Percentiles rank a stretch among this genome's conserved stretches.
Conservation (phyloP, 768 basidiomycete genomes). For the Mrakia hoshinonis region DNA sequence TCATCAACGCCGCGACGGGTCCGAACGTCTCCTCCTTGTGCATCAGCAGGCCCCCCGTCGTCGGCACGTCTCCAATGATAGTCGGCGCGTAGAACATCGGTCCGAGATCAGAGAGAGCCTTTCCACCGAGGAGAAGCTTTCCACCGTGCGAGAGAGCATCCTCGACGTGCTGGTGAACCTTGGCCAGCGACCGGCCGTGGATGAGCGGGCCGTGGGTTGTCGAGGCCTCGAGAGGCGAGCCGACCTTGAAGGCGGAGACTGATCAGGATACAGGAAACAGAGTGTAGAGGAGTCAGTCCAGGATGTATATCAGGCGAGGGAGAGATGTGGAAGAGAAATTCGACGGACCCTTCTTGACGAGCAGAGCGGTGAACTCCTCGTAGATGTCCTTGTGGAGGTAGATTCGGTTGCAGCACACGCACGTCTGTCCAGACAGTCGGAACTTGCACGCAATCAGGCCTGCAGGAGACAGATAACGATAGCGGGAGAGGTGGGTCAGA, state of each 20-base stretch:
- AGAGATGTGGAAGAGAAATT: not conserved
- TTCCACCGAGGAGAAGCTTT: conserved; percentile 81
- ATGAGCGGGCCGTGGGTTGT: conserved; percentile 89
- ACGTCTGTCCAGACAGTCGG: conserved; percentile 68
- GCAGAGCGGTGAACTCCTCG: conserved; percentile 79
- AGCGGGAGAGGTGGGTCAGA: not conserved
- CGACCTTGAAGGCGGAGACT: conserved; percentile 75
- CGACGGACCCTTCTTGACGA: conserved; percentile 53
- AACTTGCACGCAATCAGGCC: conserved; percentile 60
- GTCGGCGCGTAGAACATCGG: conserved; percentile 74
- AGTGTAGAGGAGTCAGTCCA: not conserved
- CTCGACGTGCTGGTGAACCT: conserved; percentile 74
- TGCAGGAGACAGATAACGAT: not conserved
- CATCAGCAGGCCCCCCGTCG: conserved; percentile 50
- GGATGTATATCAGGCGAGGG: not conserved
- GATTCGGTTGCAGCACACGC: conserved; percentile 59
- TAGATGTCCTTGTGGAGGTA: conserved; percentile 86
- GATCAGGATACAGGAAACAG: conserved; percentile 35
- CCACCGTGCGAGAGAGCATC: conserved; percentile 82
- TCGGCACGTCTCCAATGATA: conserved; percentile 73
- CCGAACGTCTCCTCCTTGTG: conserved; percentile 90
- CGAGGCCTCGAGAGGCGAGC: conserved; percentile 70
- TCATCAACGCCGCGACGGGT: conserved; percentile 69
- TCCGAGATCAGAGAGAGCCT: conserved; percentile 34
- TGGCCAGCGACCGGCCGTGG: conserved; percentile 72